Base-by-base conservation (phyloP, 1,284 basidiomycete species). In the Erythrobasidium hasegawianum region DNA sequence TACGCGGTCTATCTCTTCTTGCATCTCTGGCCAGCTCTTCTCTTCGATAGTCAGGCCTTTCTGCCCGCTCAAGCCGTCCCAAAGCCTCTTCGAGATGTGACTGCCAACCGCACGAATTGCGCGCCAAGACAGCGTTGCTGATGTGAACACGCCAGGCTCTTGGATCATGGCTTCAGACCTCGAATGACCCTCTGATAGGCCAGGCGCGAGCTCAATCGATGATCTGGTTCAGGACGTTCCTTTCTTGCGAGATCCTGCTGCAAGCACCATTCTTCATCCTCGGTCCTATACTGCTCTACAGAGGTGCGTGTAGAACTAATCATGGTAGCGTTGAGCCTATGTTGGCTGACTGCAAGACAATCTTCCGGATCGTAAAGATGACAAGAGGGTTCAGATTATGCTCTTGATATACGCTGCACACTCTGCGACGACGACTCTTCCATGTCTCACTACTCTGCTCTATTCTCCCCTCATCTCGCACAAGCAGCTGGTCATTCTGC, bases 371-470 rank as follows among this genome's bases (percentile, higher is more conserved):
- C n/a, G 22, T 18, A 18, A n/a, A 65, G 62, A 53, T 26, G 56
- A 52, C 56, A 38, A 43, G 18, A 26, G 55, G n/a, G 27, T 65
- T 18, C 57, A 47, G 55, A 55, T 52, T 13, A 18, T 58, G 7
- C 27, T 65, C 16, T 27, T 55, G 7, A 39, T 55, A 8, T 65
- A 65, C 24, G 62, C 54, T 1, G 55, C 56, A 18, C 62, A 65
- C 45, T 50, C 55, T n/a, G 55, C 62, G 14, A 65, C 62, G 4
- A 65, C 62, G 1, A 43, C 40, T n/a, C 56, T 65, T 20, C 50
- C 27, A 52, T 57, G 55, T 24, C 62, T 65, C 22, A 52, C 62
- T 14, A 58, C 41, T 13, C 26, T 65, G 10, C 43, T 50, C 22
- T 45, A 55, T 18, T 55, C 55, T 20, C 11, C 7, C 29, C 55